These are phyloP conservation scores for Didymosphaeria variabile DNA, from an alignment of 2,329 filamentous ascomycete genomes.

Conservation along the genomic window DNA sequence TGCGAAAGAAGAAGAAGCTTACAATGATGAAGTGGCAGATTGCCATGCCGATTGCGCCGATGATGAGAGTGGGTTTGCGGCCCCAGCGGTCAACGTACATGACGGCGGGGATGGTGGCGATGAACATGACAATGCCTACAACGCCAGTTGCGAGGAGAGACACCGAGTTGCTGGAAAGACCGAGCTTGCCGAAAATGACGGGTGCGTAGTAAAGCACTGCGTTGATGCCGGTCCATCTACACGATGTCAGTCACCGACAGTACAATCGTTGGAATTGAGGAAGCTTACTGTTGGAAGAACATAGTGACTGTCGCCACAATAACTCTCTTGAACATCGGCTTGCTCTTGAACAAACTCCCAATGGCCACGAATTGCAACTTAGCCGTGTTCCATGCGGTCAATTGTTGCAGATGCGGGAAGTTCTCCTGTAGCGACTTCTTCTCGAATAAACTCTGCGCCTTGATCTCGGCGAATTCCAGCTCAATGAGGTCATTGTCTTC, in stretches of 20 bases:
- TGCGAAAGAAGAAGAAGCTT: slow-evolving; percentile 6
- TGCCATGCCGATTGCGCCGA: slow-evolving; percentile 75
- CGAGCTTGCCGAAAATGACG: slow-evolving; percentile 58
- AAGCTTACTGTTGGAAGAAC: slow-evolving; percentile 59
- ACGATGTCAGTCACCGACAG: background rate
- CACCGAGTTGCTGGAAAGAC: slow-evolving; percentile 54
- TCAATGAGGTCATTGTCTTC: slow-evolving; percentile 73
- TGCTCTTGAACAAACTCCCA: slow-evolving; percentile 69
- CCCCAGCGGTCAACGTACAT: slow-evolving; percentile 72
- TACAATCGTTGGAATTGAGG: background rate
- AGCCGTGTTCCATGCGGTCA: slow-evolving; percentile 66
- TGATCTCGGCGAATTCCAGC: slow-evolving; percentile 84
- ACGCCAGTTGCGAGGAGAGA: slow-evolving; percentile 74
- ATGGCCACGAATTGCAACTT: slow-evolving; percentile 71
- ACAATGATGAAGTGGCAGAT: slow-evolving; percentile 75
- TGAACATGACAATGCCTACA: slow-evolving; percentile 74
- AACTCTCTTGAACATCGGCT: slow-evolving; percentile 73
- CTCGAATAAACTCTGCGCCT: slow-evolving; percentile 80
- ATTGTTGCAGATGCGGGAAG: slow-evolving; percentile 71
- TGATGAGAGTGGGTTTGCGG: slow-evolving; percentile 68
- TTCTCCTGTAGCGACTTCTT: slow-evolving; percentile 73
- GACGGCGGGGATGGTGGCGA: slow-evolving; percentile 72
- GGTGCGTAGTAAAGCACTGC: slow-evolving; percentile 60
- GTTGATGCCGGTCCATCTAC: slow-evolving; percentile 56
- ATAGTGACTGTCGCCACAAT: slow-evolving; percentile 65